Percentiles rank a stretch among this genome's conserved stretches.
These are phyloP conservation scores for Colletotrichum magnum DNA, from an alignment of 2,329 filamentous ascomycete species.

Conservation along the genomic window DNA sequence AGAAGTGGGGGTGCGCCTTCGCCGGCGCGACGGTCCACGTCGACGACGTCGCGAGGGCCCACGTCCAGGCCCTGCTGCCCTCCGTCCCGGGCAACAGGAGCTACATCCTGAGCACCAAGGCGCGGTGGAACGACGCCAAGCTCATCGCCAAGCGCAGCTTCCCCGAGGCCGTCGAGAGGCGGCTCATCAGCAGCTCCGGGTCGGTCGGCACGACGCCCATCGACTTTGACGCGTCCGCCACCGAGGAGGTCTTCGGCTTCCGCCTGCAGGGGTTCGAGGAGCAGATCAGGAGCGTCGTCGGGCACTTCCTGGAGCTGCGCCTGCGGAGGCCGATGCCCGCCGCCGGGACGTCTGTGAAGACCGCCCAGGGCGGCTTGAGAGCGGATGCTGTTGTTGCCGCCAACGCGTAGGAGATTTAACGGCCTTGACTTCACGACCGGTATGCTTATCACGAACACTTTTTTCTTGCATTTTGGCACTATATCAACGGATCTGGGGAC, in stretches of 20 bases:
- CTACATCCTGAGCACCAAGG: slow-evolving; percentile 46
- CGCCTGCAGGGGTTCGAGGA: slow-evolving; percentile 51
- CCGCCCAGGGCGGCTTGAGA: slow-evolving; percentile 4
- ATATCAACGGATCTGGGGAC: background rate
- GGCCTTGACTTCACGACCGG: background rate
- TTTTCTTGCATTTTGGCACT: background rate
- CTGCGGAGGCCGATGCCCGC: slow-evolving; percentile 11
- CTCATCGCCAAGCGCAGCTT: slow-evolving; percentile 52
- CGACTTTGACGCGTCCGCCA: slow-evolving; percentile 47
- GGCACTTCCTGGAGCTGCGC: slow-evolving; percentile 52
- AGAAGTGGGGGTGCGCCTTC: slow-evolving; percentile 42
- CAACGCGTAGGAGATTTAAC: slow-evolving; percentile 4
- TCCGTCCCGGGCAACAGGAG: slow-evolving; percentile 49
- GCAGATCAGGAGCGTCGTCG: slow-evolving; percentile 50
- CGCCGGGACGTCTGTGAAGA: background rate
- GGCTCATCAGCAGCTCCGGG: slow-evolving; percentile 29
- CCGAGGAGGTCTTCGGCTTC: slow-evolving; percentile 51
- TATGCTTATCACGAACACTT: slow-evolving; percentile 1
- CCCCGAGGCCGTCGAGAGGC: slow-evolving; percentile 35
- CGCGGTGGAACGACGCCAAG: slow-evolving; percentile 55
- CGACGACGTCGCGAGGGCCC: slow-evolving; percentile 55
- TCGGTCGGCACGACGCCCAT: slow-evolving; percentile 25
- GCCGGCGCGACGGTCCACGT: slow-evolving; percentile 53
- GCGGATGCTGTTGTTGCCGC: slow-evolving; percentile 4
- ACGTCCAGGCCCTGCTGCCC: slow-evolving; percentile 53